Evolutionary conservation across 1,284 basidiomycete species (phyloP).

Genomic region (Ganoderma lingzhi): DNA sequence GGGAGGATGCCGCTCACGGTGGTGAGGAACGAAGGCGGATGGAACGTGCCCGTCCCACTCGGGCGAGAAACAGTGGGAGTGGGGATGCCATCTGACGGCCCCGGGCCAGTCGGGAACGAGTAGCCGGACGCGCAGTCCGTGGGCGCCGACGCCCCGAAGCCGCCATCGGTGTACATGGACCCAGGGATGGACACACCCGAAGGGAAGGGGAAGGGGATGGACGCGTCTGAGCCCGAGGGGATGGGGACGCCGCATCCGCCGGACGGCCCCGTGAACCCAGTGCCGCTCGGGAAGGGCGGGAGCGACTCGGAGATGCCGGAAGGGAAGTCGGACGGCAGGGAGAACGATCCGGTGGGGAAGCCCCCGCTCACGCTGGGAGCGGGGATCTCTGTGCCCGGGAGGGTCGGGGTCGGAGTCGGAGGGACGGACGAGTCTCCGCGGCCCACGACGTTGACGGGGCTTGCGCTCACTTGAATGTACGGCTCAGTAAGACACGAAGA

Average conservation of each 20-base stretch:
- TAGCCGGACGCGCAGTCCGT: background rate
- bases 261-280: background rate
- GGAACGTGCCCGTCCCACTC: background rate
- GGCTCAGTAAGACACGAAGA: background rate
- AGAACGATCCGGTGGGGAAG: background rate
- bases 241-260: background rate
- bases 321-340: background rate
- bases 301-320: background rate
- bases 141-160: background rate
- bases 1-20: background rate
- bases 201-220: background rate
- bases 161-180: too few relatives aligned
- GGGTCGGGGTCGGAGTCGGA: background rate
- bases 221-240: background rate
- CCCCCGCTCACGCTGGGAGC: background rate
- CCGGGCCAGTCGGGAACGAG: background rate
- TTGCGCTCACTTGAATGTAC: background rate
- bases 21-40: background rate
- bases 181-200: background rate
- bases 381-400: background rate
- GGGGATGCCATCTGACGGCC: background rate
- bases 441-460: background rate
- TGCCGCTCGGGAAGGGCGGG: slow-evolving; percentile 1
- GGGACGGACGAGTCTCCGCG: background rate
- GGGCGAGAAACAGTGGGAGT: background rate